Base-by-base conservation (phyloP, 2,329 filamentous ascomycete genomes). In the Clonostachys byssicola region DNA sequence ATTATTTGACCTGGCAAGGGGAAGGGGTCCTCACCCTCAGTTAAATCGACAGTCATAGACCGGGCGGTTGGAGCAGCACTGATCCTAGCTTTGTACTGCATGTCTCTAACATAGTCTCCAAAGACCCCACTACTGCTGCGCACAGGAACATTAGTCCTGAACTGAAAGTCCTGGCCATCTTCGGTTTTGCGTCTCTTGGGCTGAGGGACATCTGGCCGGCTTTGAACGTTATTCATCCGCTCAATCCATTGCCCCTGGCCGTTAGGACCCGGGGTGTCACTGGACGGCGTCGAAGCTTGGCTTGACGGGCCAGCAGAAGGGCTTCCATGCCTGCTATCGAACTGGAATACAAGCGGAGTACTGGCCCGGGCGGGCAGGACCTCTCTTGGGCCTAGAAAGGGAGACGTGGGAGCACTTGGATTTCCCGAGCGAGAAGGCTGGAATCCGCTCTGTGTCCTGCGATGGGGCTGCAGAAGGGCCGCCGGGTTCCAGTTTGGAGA, bases 181-280 rank as follows among this genome's bases (percentile, higher is more conserved):
- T 75, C 70, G 9, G 78, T 64, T 60, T 83, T 91, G 46, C 82
- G 68, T 45, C 83, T 83, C 67, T 92, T 92, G 30, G 75, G 70
- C 17, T 87, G 81, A 4, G 77, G 73, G 33, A 72, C 59, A 63
- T 74, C 52, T 59, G 71, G 56, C 23, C 91, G 86, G 45, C 85
- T 77, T 54, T 88, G 78, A 13, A 95, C 80, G 54, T 86, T 84
- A 61, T 92, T 89, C 61, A 91, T 74, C 34, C 82, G 79, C 63
- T 95, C 89, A 42, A 95, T 81, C 69, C 91, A 81, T 47, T 69
- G 68, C 10, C 77, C 74, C 54, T 81, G 75, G 23, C 80, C 48
- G 6, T 53, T 42, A 16, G 7, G 23, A 34, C 14, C 16, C 9
- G 53, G 51, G 16, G 51, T 49, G 36, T 51, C 56, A 14, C 55